These are phyloP conservation scores for Pichia paraexigua DNA, from an alignment of 805 yeast genomes.

Conservation along the genomic window DNA sequence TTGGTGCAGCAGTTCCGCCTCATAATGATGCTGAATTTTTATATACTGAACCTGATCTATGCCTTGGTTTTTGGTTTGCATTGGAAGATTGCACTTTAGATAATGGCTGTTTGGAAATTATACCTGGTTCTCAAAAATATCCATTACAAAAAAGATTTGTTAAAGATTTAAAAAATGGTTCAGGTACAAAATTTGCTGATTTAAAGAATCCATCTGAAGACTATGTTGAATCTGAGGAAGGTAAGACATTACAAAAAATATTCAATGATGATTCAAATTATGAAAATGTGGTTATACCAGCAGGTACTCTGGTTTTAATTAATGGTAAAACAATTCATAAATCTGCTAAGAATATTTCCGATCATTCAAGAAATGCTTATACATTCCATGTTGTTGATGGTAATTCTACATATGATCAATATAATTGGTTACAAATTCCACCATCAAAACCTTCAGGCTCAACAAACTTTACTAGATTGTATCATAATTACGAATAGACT, in stretches of 20 bases:
- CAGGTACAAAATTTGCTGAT: constrained; percentile 50
- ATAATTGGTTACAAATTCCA: constrained; percentile 77
- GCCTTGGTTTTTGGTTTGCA: constrained; percentile 79
- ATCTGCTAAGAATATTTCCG: constrained; percentile 51
- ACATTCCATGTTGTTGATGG: constrained; percentile 80
- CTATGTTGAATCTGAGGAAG: constrained; percentile 18
- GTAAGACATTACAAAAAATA: constrained; percentile 19
- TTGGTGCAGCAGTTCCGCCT: constrained; percentile 66
- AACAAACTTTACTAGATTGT: constrained; percentile 46
- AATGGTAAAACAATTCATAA: constrained; percentile 67
- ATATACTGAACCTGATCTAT: constrained; percentile 62
- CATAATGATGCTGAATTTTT: constrained; percentile 73
- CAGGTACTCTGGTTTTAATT: constrained; percentile 64
- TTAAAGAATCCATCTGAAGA: constrained; percentile 16
- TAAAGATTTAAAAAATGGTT: constrained; percentile 37
- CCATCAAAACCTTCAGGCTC: constrained; percentile 46
- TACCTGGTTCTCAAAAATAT: constrained; percentile 60
- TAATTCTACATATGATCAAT: constrained; percentile 45
- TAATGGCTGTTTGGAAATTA: constrained; percentile 64
- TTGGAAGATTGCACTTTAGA: constrained; percentile 58
- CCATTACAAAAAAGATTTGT: constrained; percentile 59
- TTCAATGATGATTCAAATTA: constrained; percentile 35
- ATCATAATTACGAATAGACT: constrained; percentile 8
- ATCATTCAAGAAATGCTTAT: constrained; percentile 60
- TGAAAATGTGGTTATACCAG: constrained; percentile 50